Conservation (phyloP, 1,284 basidiomycete genomes). For the Marasmius oreades region DNA sequence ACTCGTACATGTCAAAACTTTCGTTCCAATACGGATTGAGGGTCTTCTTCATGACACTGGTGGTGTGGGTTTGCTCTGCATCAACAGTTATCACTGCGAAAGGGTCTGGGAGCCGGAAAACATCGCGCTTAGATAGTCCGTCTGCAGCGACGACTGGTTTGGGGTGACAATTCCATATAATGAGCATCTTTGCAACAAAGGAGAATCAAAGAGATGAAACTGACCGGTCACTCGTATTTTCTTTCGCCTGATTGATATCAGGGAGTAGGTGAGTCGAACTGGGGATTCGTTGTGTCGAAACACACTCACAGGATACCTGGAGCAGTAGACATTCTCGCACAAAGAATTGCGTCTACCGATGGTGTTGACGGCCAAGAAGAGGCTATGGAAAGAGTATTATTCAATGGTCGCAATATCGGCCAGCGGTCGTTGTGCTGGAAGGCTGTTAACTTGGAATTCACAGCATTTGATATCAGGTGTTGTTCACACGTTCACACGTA, state of each 20-base stretch:
- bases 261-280: slow-evolving; percentile 9
- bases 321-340: slow-evolving; percentile 13
- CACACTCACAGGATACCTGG: slow-evolving; percentile 32
- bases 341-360: not conserved
- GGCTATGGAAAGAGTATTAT: not conserved
- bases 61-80: slow-evolving; percentile 91
- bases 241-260: slow-evolving; percentile 38
- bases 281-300: slow-evolving; percentile 10
- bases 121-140: slow-evolving; percentile 85
- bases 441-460: too few relatives aligned
- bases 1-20: slow-evolving; percentile 79
- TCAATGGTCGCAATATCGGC: not conserved
- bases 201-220: slow-evolving; percentile 10
- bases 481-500: too few relatives aligned
- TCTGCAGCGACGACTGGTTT: slow-evolving; percentile 82
- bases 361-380: not conserved
- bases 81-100: slow-evolving; percentile 95
- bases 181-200: not conserved
- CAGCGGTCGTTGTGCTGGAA: too few relatives aligned
- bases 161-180: not conserved
- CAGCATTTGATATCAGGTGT: too few relatives aligned
- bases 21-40: slow-evolving; percentile 95
- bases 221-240: slow-evolving; percentile 60
- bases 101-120: slow-evolving; percentile 89
- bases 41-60: slow-evolving; percentile 87